Evolutionary conservation across 2,329 filamentous ascomycete species (phyloP), one percentile per base, ranked within the genome.

Genomic region (Fusarium sp.): DNA sequence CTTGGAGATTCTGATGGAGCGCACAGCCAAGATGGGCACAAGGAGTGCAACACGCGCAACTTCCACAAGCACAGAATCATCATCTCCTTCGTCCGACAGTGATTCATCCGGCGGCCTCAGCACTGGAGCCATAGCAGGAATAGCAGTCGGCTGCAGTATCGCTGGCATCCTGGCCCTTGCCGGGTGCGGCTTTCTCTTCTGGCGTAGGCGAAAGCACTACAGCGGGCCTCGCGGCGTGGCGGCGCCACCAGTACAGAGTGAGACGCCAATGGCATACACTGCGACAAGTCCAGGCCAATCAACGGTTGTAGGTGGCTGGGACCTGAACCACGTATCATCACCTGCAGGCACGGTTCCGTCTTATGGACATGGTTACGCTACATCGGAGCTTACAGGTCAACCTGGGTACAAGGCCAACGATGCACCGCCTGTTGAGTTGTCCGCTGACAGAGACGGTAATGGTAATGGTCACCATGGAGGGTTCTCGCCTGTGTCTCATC

Each of bases 51-150:
- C 55, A 1, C 44, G 55, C 6, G n/a, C 23, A 31, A 60, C 44
- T 39, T 42, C n/a, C 5, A 62, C 37, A 7, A 45, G 28, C 19
- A 60, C 55, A 7, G 39, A 30, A 10, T 23, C 43, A 0, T 9
- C 45, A 7, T 3, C 39, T 13, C 13, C 55, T 6, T 41, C 55
- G 3, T 3, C 19, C 39, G 34, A 37, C 18, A 37, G 4, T 37
- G 34, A 37, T n/a, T n/a, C 45, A 9, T 50, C 43, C 7, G 34
- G 18, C 3, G 34, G 34, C 34, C 44, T 62, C 4, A 34, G 55
- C 19, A 21, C 19, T 4, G 58, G 58, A 23, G 58, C 30, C 11
- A 62, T 62, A 45, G 58, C 55, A 9, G 58, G 58, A 7, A 62
- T 62, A 39, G 58, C 58, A 4, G 58, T 62, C 10, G 55, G 58